Conservation (phyloP, 768 basidiomycete genomes). For the Hygrophorus russula region DNA sequence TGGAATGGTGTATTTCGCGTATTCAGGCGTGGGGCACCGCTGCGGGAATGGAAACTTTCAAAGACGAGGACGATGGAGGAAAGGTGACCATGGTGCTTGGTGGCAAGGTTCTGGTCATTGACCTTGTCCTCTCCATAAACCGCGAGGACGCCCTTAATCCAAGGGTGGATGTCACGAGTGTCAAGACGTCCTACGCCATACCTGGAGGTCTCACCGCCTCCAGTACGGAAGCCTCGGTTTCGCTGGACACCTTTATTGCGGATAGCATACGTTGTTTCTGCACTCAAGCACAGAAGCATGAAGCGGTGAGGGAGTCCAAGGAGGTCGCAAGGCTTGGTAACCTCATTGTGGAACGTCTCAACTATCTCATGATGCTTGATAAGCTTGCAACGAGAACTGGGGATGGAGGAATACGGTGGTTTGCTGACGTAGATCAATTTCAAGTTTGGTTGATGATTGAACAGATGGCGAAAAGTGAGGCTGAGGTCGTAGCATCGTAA, state of each 20-base stretch:
- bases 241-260: slow-evolving; percentile 54
- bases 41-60: slow-evolving; percentile 68
- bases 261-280: slow-evolving; percentile 47
- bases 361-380: slow-evolving; percentile 66
- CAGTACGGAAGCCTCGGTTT: slow-evolving; percentile 38
- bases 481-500: slow-evolving; percentile 41
- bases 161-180: slow-evolving; percentile 33
- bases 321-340: slow-evolving; percentile 40
- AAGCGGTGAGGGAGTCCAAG: slow-evolving; percentile 36
- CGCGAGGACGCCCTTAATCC: slow-evolving; percentile 24
- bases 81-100: slow-evolving; percentile 51
- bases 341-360: slow-evolving; percentile 42
- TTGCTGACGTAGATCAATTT: slow-evolving; percentile 46
- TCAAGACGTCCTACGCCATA: slow-evolving; percentile 69
- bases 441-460: slow-evolving; percentile 34
- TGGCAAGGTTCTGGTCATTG: slow-evolving; percentile 73
- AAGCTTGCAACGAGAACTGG: slow-evolving; percentile 49
- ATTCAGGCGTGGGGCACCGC: slow-evolving; percentile 51
- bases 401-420: slow-evolving; percentile 63
- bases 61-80: slow-evolving; percentile 43
- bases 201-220: slow-evolving; percentile 27
- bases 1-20: slow-evolving; percentile 48
- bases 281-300: slow-evolving; percentile 45
- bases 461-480: slow-evolving; percentile 41
- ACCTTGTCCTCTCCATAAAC: slow-evolving; percentile 53